These are phyloP conservation scores for Ustilago lituana DNA, from an alignment of 1,284 basidiomycete genomes.

Conservation along the genomic window DNA sequence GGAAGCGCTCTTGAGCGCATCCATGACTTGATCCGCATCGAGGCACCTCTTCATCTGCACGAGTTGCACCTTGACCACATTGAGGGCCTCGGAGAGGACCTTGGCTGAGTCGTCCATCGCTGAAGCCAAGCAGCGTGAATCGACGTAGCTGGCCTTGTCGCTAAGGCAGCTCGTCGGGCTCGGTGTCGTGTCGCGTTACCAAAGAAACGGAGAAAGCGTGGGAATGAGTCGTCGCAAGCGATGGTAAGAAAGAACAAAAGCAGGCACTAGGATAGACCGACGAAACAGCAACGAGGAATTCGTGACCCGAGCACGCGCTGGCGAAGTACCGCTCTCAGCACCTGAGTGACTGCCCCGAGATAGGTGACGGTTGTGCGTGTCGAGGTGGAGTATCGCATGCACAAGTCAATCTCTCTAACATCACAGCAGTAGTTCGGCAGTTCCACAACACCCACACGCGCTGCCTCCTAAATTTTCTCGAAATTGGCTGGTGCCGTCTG, in stretches of 20 bases:
- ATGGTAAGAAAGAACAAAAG: too few species aligned
- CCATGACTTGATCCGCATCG: constrained; percentile 66
- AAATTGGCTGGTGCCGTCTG: too few species aligned
- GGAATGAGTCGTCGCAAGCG: too few species aligned
- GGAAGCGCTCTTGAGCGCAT: constrained; percentile 65
- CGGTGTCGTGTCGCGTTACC: too few species aligned
- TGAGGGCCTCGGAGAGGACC: constrained; percentile 63
- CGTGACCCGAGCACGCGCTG: too few species aligned
- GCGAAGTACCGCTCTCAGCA: background rate
- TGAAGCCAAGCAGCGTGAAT: constrained; percentile 4
- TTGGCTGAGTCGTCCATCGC: constrained; percentile 65
- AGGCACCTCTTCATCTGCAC: constrained; percentile 66
- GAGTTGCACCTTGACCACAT: constrained; percentile 65
- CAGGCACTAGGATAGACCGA: too few species aligned
- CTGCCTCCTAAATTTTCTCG: background rate
- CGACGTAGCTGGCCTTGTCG: constrained; percentile 20
- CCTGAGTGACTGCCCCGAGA: background rate
- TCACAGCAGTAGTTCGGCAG: too few species aligned
- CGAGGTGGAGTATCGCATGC: constrained; percentile 11
- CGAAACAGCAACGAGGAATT: too few species aligned
- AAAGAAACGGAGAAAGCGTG: too few species aligned
- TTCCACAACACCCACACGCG: background rate
- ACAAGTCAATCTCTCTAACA: too few species aligned
- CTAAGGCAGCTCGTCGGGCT: constrained; percentile 18
- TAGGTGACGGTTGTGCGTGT: too few species aligned